Evolutionary conservation across 176 grass and related monocot species (phyloP).

Genomic region (Otatea glauca): DNA sequence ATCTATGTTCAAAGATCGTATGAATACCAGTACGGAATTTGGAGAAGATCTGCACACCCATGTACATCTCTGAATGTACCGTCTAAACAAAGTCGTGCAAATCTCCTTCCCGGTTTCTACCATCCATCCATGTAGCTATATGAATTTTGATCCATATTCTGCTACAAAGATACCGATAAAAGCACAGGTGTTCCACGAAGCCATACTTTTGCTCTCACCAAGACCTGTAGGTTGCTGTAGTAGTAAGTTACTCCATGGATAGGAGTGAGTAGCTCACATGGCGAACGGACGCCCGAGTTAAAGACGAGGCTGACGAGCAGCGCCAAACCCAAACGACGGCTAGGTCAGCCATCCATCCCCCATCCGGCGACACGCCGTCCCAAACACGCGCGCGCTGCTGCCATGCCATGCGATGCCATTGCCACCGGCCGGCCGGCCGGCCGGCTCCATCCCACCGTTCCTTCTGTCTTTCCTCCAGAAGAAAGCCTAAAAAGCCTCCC

Average conservation of each 20-base stretch:
- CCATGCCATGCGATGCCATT: background rate
- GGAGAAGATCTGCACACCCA: background rate
- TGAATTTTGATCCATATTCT: background rate
- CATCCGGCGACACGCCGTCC: background rate
- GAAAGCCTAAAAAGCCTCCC: conserved; percentile 32
- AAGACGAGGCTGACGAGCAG: conserved; percentile 21
- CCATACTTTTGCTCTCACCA: background rate
- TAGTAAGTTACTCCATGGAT: background rate
- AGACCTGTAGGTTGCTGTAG: background rate
- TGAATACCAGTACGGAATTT: background rate
- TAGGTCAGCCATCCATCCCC: background rate
- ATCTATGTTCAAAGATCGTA: conserved; percentile 22
- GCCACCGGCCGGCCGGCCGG: background rate
- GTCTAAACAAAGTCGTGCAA: background rate
- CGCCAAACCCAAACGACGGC: conserved; percentile 28
- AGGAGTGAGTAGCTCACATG: conserved; percentile 39
- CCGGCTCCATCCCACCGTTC: background rate
- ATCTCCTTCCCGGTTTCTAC: background rate
- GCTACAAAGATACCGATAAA: background rate
- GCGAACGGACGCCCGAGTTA: conserved; percentile 18
- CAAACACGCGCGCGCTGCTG: background rate
- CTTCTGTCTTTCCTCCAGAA: conserved; percentile 38
- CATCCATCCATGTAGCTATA: background rate
- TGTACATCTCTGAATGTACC: conserved; percentile 20
- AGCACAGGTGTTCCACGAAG: background rate